Percentiles rank a stretch among this genome's conserved stretches.
phyloP scores from a whole-genome alignment of 2,329 filamentous ascomycete species.

The Neonectria hederae region DNA sequence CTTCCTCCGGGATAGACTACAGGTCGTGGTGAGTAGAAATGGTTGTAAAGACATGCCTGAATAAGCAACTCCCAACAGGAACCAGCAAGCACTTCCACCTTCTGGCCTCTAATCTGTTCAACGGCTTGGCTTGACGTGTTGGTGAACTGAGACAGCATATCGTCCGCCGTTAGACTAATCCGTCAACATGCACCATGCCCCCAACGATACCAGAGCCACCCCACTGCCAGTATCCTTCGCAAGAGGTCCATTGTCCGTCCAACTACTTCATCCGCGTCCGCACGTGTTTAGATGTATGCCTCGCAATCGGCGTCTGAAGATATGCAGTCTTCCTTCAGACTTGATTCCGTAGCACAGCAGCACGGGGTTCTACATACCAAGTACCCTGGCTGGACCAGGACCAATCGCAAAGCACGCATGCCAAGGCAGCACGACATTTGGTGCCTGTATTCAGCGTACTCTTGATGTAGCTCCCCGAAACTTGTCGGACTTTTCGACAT shows the following conservation, averaged over 20 bases:
- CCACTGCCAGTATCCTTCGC: neutral
- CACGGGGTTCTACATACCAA: slow-evolving; percentile 4
- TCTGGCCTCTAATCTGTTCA: neutral
- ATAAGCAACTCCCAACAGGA: neutral
- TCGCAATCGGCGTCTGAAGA: slow-evolving; percentile 5
- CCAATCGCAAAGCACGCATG: slow-evolving; percentile 11
- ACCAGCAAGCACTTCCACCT: no score
- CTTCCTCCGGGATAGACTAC: neutral
- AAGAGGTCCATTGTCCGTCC: neutral
- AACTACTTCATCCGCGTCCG: neutral
- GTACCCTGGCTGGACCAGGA: neutral
- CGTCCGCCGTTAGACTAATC: neutral
- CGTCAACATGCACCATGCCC: neutral
- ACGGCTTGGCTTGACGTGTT: neutral
- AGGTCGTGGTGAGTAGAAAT: neutral
- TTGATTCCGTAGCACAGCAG: neutral
- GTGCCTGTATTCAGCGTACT: neutral
- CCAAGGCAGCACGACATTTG: neutral
- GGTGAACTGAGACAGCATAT: slow-evolving; percentile 16
- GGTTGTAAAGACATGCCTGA: neutral
- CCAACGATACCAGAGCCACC: neutral
- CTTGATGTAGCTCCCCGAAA: slow-evolving; percentile 14
- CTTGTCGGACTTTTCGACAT: slow-evolving; percentile 8
- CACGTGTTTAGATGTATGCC: neutral
- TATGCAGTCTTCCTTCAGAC: neutral